Evolutionary conservation across 768 basidiomycete species (phyloP).

Genomic region (Collybia nuda): DNA sequence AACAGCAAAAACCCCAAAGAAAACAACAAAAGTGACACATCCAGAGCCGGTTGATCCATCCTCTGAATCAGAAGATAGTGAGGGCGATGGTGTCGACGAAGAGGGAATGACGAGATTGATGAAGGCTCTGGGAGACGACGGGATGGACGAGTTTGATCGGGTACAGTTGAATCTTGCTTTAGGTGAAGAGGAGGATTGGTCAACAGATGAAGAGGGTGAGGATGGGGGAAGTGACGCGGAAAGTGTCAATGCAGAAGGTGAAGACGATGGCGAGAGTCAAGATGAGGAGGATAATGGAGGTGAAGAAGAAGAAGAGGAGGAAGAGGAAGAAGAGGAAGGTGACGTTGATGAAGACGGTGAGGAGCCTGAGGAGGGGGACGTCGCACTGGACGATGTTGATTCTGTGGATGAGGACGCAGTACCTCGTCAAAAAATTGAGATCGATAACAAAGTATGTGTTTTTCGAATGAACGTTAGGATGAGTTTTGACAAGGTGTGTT

Average conservation of each 20-base stretch:
- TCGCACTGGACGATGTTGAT: constrained; percentile 71
- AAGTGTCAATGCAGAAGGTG: constrained; percentile 22
- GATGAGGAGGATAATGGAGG: constrained; percentile 57
- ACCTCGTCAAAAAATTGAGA: constrained; percentile 78
- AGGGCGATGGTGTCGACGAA: constrained; percentile 51
- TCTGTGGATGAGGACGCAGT: constrained; percentile 79
- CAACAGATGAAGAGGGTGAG: constrained; percentile 16
- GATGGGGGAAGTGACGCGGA: constrained; percentile 28
- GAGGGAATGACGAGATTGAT: constrained; percentile 58
- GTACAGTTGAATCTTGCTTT: constrained; percentile 48
- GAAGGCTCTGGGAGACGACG: constrained; percentile 62
- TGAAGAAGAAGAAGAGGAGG: constrained; percentile 41
- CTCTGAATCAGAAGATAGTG: constrained; percentile 15
- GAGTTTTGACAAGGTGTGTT: not conserved
- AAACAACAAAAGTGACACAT: not conserved
- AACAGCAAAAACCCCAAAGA: not conserved
- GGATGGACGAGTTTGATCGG: constrained; percentile 62
- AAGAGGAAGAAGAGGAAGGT: too few relatives aligned
- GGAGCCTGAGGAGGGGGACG: constrained; percentile 39
- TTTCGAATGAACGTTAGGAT: not conserved
- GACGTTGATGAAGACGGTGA: constrained; percentile 33
- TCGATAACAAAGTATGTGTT: constrained; percentile 72
- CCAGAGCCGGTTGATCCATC: constrained; percentile 3
- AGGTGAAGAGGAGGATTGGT: constrained; percentile 22
- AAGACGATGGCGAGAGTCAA: constrained; percentile 40